phyloP scores from a whole-genome alignment of 306 rosid species.

The Quercus engelmannii region DNA sequence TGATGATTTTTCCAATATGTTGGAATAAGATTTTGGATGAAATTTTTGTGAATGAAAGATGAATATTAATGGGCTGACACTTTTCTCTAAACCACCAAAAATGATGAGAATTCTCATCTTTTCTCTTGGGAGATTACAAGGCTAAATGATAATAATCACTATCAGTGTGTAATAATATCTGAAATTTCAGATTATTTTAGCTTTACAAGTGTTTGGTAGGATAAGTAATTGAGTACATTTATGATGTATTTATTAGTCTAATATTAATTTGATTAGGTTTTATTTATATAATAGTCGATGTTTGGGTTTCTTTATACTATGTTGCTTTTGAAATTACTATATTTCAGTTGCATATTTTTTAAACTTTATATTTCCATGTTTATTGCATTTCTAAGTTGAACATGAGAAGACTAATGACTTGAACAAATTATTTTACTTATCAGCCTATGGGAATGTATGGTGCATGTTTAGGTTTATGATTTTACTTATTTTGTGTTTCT shows the following conservation, averaged over 20 bases:
- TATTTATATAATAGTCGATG: not conserved
- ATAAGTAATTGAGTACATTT: not conserved
- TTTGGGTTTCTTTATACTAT: not conserved
- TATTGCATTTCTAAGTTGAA: not conserved
- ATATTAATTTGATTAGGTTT: not conserved
- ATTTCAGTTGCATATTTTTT: not conserved
- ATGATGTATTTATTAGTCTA: not conserved
- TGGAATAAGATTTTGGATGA: no score
- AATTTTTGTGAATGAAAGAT: not conserved
- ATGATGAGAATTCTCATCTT: not conserved
- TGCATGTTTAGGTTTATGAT: not conserved
- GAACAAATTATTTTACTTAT: not conserved
- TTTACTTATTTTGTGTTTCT: not conserved
- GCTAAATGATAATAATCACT: not conserved
- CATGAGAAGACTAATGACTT: not conserved
- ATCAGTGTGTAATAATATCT: not conserved
- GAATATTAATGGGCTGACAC: not conserved
- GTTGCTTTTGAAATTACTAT: not conserved
- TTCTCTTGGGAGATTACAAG: not conserved
- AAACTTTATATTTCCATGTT: not conserved
- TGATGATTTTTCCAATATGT: no score
- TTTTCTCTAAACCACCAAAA: not conserved
- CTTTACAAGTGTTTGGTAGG: not conserved
- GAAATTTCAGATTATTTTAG: not conserved
- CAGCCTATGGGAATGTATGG: not conserved